Evolutionary conservation across 2,329 filamentous ascomycete species (phyloP), one percentile per base, ranked within the genome.

Genomic region (Ophiocordyceps camponoti-floridani): DNA sequence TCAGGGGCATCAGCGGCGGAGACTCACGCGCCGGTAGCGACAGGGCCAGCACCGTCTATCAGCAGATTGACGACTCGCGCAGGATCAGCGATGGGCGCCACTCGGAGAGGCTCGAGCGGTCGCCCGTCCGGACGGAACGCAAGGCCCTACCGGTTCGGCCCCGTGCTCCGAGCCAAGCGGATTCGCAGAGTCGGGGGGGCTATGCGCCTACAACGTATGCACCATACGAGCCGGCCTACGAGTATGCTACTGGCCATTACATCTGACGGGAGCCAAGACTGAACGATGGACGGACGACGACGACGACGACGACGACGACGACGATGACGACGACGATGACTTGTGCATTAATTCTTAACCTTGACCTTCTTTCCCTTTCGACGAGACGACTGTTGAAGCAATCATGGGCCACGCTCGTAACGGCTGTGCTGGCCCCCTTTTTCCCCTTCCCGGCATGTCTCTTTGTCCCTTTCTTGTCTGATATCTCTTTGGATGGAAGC

Each of bases 11-110:
- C 18, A 47, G 49, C 31, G 52, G 51, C 43, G 10, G 31, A 4
- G n/a, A n/a, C n/a, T 58, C 59, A 46, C 62, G 64, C 31, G 59
- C 62, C 43, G 68, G 64, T 42, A 75, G 71, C 52, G 75, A 79
- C 48, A 63, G 62, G 44, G 65, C 64, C 12, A 70, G 65, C 55
- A 69, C 67, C 44, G 56, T 67, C 31, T 70, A 69, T 45, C 60
- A 61, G 47, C 53, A 62, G 48, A 52, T 65, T 4, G 72, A 77
- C 26, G 45, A 75, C 43, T 62, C 63, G 46, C 60, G 62, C 37
- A 33, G 45, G 18, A 46, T 46, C 26, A 42, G 41, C 4, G 45
- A 46, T 40, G 45, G 45, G 7, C 42, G 45, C 38, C 42, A 42
- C 28, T 44, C 42, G 11, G 45, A 46, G 18, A 71, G 45, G 47